A percentile compares a stretch with the other conserved stretches of the same genome.
Conservation (phyloP, 2,329 filamentous ascomycete genomes). For the Fusarium acutatum region DNA sequence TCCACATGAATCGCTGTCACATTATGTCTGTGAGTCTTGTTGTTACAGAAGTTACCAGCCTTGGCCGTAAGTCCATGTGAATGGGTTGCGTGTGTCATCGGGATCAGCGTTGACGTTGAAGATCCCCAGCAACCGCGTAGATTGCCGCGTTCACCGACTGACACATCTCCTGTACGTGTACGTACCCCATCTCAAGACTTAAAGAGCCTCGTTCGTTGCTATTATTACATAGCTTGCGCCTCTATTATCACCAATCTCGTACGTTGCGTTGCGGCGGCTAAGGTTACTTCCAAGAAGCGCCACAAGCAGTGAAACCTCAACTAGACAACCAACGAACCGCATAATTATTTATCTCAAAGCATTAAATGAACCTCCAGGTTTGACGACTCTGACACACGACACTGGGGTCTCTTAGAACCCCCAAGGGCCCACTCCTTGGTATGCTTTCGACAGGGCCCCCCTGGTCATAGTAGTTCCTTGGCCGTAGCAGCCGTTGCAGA, state of each 20-base stretch:
- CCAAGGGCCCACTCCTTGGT: slow-evolving; percentile 25
- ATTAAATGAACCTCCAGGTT: slow-evolving; percentile 13
- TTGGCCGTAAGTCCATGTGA: slow-evolving; percentile 7
- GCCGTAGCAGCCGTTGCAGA: slow-evolving; percentile 1
- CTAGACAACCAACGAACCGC: slow-evolving; percentile 3
- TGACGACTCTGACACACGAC: slow-evolving; percentile 34
- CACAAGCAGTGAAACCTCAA: slow-evolving; percentile 19
- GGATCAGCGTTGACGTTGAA: slow-evolving; percentile 22
- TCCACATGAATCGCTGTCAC: slow-evolving; percentile 39
- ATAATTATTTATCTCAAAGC: slow-evolving; percentile 4
- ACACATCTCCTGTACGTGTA: neutral
- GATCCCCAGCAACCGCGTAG: slow-evolving; percentile 9
- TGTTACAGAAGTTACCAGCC: slow-evolving; percentile 1
- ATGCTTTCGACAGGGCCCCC: slow-evolving; percentile 28
- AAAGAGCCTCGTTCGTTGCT: neutral
- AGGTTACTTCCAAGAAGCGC: neutral
- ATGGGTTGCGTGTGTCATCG: slow-evolving; percentile 4
- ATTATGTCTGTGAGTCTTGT: slow-evolving; percentile 14
- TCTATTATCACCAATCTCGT: neutral
- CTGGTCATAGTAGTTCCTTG: slow-evolving; percentile 13
- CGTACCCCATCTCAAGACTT: neutral
- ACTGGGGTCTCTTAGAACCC: slow-evolving; percentile 9
- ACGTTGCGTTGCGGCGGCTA: neutral
- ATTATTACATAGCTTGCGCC: neutral
- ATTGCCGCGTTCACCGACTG: slow-evolving; percentile 17